Percentiles rank a stretch among this genome's conserved stretches.
Evolutionary conservation across 306 rosid species (phyloP).

Genomic region (Abrus pulchellus): DNA sequence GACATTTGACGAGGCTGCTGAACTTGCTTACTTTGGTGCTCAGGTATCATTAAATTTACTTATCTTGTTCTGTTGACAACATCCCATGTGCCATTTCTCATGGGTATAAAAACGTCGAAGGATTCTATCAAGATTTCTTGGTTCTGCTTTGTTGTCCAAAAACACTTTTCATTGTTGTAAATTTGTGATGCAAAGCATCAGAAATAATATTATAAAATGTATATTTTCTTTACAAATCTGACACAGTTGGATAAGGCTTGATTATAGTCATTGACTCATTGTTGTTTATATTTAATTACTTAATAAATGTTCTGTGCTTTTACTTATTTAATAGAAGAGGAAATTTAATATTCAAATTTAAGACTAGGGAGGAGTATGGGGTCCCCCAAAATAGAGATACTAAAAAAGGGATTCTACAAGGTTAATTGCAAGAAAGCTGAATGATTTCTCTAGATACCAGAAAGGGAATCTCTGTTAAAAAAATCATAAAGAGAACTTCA

Average conservation of each 20-base stretch:
- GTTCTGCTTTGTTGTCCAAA: constrained; percentile 30
- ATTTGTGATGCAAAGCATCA: neutral
- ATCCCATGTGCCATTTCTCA: constrained; percentile 17
- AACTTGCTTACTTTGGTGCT: constrained; percentile 99
- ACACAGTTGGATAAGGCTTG: neutral
- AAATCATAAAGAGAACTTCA: neutral
- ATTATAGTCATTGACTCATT: neutral
- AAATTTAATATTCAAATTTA: neutral
- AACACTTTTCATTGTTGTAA: constrained; percentile 3
- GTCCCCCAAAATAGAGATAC: neutral
- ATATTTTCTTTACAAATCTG: neutral
- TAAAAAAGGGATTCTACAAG: neutral
- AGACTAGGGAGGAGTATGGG: neutral
- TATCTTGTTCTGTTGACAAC: constrained; percentile 42
- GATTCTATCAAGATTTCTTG: constrained; percentile 11
- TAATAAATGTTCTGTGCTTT: too few species aligned
- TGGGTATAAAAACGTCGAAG: neutral
- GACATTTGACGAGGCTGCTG: constrained; percentile 98
- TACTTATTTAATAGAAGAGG: neutral
- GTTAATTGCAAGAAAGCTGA: neutral
- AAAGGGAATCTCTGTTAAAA: neutral
- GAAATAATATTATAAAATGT: neutral
- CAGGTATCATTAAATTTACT: constrained; percentile 66
- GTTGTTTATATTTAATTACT: neutral
- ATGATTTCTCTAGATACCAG: constrained; percentile 6